These are phyloP conservation scores for Colletotrichum magnum DNA, from an alignment of 2,329 filamentous ascomycete genomes.

Conservation along the genomic window DNA sequence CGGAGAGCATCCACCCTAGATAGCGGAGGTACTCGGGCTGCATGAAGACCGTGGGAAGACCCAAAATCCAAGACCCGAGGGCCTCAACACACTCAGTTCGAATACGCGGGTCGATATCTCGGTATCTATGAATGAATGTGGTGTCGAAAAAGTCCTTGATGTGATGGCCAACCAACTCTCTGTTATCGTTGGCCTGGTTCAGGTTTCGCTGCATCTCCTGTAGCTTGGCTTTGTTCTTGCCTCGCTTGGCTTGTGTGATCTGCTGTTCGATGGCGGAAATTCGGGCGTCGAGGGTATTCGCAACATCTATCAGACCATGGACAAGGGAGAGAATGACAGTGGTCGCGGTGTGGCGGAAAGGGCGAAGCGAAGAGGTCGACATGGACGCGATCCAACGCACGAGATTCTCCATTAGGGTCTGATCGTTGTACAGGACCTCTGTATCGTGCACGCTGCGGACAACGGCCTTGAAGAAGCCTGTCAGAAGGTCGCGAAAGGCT, in stretches of 20 bases:
- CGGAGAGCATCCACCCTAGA: constrained; percentile 94
- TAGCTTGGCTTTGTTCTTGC: constrained; percentile 83
- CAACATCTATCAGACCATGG: constrained; percentile 81
- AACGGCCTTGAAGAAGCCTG: constrained; percentile 84
- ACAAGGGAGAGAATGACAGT: constrained; percentile 86
- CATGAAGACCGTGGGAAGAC: constrained; percentile 88
- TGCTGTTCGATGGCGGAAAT: constrained; percentile 85
- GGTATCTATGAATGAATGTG: constrained; percentile 95
- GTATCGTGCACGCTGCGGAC: constrained; percentile 85
- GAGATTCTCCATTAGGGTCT: constrained; percentile 87
- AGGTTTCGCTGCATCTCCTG: constrained; percentile 80
- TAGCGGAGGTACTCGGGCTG: constrained; percentile 93
- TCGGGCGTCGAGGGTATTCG: constrained; percentile 77
- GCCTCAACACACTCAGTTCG: constrained; percentile 90
- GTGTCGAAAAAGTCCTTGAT: constrained; percentile 92
- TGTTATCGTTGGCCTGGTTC: constrained; percentile 77
- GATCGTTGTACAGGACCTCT: constrained; percentile 84
- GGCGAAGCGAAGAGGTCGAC: constrained; percentile 88
- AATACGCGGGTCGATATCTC: constrained; percentile 92
- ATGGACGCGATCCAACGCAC: constrained; percentile 91
- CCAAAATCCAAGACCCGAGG: constrained; percentile 89
- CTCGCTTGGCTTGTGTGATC: constrained; percentile 79
- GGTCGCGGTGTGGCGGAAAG: constrained; percentile 95
- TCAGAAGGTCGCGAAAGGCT: constrained; percentile 83
- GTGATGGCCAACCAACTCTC: constrained; percentile 77